Conservation (phyloP, 805 yeast species). For the Teunomyces atbi region DNA sequence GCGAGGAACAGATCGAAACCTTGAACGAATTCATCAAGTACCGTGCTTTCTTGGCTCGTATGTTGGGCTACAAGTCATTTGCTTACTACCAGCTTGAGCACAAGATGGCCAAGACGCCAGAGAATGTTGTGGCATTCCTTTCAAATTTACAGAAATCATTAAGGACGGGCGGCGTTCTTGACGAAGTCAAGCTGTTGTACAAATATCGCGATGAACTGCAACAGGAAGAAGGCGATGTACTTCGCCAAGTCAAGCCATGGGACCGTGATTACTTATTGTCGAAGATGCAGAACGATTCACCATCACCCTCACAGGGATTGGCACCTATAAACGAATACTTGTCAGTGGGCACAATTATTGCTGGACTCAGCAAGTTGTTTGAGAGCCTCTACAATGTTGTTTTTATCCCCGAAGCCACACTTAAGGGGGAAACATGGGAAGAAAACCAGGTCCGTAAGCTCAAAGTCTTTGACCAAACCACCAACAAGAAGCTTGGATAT, state of each 20-base stretch:
- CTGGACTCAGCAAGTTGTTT: constrained; percentile 76
- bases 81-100: constrained; percentile 81
- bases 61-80: constrained; percentile 69
- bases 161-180: constrained; percentile 47
- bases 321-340: constrained; percentile 66
- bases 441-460: constrained; percentile 73
- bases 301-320: constrained; percentile 8
- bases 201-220: constrained; percentile 22
- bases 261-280: constrained; percentile 69
- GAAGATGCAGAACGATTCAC: constrained; percentile 16
- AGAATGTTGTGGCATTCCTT: constrained; percentile 70
- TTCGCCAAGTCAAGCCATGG: constrained; percentile 74
- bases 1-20: constrained; percentile 56
- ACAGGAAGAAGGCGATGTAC: background rate
- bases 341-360: constrained; percentile 81
- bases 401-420: constrained; percentile 62
- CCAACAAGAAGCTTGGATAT: constrained; percentile 62
- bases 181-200: constrained; percentile 56
- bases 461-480: constrained; percentile 61
- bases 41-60: constrained; percentile 67
- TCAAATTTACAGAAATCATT: constrained; percentile 52
- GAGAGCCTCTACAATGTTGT: constrained; percentile 71
- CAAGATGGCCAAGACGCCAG: constrained; percentile 85
- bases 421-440: constrained; percentile 84
- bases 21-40: constrained; percentile 60